Evolutionary conservation across 2,329 filamentous ascomycete genomes (phyloP).

Genomic region (Chaetomiaceae sp.): DNA sequence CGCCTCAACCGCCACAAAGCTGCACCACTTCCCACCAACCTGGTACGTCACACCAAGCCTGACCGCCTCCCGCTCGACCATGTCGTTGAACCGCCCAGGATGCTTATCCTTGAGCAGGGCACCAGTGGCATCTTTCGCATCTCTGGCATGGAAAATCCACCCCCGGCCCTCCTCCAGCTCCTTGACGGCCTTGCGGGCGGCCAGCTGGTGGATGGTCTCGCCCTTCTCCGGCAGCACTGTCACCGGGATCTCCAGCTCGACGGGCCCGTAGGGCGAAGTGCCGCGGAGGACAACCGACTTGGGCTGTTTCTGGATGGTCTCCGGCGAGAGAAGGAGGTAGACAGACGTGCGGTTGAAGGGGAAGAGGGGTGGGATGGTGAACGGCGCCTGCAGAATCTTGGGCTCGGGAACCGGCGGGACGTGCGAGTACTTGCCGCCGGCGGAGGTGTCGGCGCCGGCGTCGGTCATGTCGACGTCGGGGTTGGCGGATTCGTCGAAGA

Average conservation of each 20-base stretch:
- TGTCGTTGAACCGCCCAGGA: constrained; percentile 49
- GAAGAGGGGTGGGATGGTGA: constrained; percentile 59
- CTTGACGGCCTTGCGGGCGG: constrained; percentile 61
- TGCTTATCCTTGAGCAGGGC: constrained; percentile 44
- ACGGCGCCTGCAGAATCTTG: constrained; percentile 60
- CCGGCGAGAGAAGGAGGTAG: constrained; percentile 60
- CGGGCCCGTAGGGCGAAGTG: constrained; percentile 51
- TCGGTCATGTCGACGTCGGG: constrained; percentile 36
- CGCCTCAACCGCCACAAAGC: constrained; percentile 63
- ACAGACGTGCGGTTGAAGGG: constrained; percentile 61
- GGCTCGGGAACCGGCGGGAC: constrained; percentile 52
- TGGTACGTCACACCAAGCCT: constrained; percentile 62
- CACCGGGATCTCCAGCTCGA: constrained; percentile 62
- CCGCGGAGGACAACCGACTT: constrained; percentile 56
- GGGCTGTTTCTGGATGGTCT: constrained; percentile 41
- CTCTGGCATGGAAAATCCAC: constrained; percentile 55
- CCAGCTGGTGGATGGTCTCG: constrained; percentile 64
- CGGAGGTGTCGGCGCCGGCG: constrained; percentile 18
- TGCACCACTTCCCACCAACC: constrained; percentile 65
- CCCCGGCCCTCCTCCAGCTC: constrained; percentile 68
- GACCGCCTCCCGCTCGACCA: constrained; percentile 63
- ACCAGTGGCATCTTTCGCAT: constrained; percentile 30
- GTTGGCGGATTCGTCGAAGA: constrained; percentile 51
- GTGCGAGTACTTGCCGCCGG: constrained; percentile 40
- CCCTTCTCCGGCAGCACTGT: constrained; percentile 41